Percentiles rank a stretch among this genome's conserved stretches.
Conservation (phyloP, 2,329 filamentous ascomycete species). For the Alternaria dauci region DNA sequence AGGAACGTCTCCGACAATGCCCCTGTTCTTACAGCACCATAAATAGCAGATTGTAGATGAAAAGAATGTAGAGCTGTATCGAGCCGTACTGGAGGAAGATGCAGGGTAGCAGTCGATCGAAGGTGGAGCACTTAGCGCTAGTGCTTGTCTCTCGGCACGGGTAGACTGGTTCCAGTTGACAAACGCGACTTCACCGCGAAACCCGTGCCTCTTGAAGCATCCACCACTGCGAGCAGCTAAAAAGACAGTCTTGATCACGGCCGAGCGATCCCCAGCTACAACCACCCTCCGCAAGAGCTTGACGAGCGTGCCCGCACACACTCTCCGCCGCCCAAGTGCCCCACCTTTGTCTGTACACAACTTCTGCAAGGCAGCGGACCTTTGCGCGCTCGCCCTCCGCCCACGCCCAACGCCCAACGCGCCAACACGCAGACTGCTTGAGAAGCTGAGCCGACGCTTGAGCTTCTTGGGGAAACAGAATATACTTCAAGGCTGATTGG, state of each 20-base stretch:
- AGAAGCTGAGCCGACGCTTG: constrained; percentile 17
- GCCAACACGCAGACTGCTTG: constrained; percentile 14
- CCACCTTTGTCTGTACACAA: constrained; percentile 44
- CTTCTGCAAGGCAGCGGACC: constrained; percentile 41
- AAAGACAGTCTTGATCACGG: constrained; percentile 26
- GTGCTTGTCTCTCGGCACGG: constrained; percentile 29
- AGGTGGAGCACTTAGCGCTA: constrained; percentile 18
- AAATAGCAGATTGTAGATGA: constrained; percentile 10
- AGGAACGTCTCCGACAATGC: constrained; percentile 8
- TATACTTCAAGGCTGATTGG: constrained; percentile 37
- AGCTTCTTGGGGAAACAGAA: constrained; percentile 34
- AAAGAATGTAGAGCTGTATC: not conserved
- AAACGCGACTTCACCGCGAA: constrained; percentile 34
- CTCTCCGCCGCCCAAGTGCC: constrained; percentile 37
- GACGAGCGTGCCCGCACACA: constrained; percentile 36
- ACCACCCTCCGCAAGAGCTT: constrained; percentile 3
- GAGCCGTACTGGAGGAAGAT: not conserved
- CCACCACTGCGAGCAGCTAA: constrained; percentile 30
- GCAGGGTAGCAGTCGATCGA: constrained; percentile 12
- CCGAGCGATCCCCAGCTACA: constrained; percentile 16
- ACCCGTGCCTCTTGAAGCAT: constrained; percentile 33
- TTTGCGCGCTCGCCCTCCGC: constrained; percentile 29
- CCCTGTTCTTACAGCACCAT: constrained; percentile 10
- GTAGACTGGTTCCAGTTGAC: constrained; percentile 17
- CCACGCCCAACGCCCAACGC: constrained; percentile 16